These are phyloP conservation scores for Penicillium parvum DNA, from an alignment of 495 filamentous ascomycete genomes.

Conservation along the genomic window DNA sequence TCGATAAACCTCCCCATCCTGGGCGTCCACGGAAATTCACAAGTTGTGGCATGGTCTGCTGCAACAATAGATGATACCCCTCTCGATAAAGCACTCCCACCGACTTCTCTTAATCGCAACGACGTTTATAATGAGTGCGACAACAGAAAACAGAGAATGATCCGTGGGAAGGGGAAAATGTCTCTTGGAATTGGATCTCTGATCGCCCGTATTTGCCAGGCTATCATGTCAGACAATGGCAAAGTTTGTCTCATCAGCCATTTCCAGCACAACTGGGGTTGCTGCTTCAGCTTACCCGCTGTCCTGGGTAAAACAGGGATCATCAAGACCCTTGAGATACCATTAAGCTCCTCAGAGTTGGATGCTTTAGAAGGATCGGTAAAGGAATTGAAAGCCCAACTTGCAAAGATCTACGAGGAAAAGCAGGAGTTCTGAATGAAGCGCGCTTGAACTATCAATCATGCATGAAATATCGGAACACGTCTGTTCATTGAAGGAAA, in stretches of 20 bases:
- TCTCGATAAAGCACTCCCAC: slow-evolving; percentile 1
- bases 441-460: not conserved
- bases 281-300: slow-evolving; percentile 15
- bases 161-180: not conserved
- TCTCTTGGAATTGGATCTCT: slow-evolving; percentile 2
- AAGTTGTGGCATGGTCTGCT: slow-evolving; percentile 41
- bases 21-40: slow-evolving; percentile 41
- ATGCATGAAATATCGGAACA: not conserved
- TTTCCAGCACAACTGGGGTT: slow-evolving; percentile 11
- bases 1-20: slow-evolving; percentile 39
- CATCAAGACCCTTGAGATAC: slow-evolving; percentile 1
- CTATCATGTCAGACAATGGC: slow-evolving; percentile 9
- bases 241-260: slow-evolving; percentile 12
- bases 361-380: slow-evolving; percentile 1
- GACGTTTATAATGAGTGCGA: not conserved
- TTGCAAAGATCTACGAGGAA: not conserved
- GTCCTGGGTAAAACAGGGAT: slow-evolving; percentile 8
- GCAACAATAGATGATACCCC: slow-evolving; percentile 23
- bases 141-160: not conserved
- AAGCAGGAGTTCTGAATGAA: not conserved
- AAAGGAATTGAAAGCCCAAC: not conserved
- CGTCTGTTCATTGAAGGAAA: not conserved
- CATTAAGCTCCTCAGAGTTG: not conserved
- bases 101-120: not conserved
- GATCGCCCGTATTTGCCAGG: slow-evolving; percentile 6